These are phyloP conservation scores for Monosporozyma yasuniensis DNA, from an alignment of 805 yeast species.

Conservation along the genomic window DNA sequence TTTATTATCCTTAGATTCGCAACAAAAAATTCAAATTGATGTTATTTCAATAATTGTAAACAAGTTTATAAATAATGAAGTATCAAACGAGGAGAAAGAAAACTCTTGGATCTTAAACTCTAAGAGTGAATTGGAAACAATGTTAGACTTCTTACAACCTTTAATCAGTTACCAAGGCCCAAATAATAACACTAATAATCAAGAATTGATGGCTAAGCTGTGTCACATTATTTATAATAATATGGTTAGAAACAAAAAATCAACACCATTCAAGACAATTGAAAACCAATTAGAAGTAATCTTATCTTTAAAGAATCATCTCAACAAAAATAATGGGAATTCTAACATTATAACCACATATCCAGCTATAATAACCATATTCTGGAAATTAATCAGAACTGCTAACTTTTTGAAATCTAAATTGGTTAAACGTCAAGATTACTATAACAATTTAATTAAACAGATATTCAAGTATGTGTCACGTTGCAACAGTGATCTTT, in stretches of 20 bases:
- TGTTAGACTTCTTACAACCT: constrained; percentile 19
- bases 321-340: constrained; percentile 31
- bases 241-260: neutral
- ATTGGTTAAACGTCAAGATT: constrained; percentile 11
- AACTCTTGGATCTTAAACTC: constrained; percentile 10
- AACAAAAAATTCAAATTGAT: neutral
- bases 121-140: constrained; percentile 16
- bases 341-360: constrained; percentile 54
- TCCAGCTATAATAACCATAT: constrained; percentile 62
- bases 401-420: constrained; percentile 25
- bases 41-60: neutral
- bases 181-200: constrained; percentile 23
- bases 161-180: constrained; percentile 7
- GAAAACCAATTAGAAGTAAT: constrained; percentile 32
- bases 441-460: constrained; percentile 28
- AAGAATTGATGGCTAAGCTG: constrained; percentile 59
- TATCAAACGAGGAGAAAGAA: neutral
- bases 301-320: constrained; percentile 23
- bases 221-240: constrained; percentile 50
- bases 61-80: neutral
- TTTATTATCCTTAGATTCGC: constrained; percentile 4
- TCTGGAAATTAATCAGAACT: constrained; percentile 51
- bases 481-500: constrained; percentile 59
- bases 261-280: constrained; percentile 8
- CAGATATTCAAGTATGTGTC: constrained; percentile 68